phyloP scores from a whole-genome alignment of 345 rosid genomes.

The Euphorbia tirucalli region DNA sequence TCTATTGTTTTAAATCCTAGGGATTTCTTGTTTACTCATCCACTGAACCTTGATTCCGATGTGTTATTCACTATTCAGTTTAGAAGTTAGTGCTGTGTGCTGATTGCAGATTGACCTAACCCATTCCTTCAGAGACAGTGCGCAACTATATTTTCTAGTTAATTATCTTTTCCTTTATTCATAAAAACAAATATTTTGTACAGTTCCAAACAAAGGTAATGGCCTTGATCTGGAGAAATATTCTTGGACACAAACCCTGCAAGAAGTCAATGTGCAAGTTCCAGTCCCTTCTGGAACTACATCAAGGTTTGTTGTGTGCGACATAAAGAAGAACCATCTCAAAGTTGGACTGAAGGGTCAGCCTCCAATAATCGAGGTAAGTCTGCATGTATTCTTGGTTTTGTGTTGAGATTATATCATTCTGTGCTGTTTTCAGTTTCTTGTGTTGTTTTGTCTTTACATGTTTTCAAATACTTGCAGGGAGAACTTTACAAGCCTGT shows the following conservation, averaged over 20 bases:
- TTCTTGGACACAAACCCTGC: slow-evolving; percentile 86
- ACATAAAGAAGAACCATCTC: slow-evolving; percentile 79
- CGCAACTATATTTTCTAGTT: neutral
- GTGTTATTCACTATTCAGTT: neutral
- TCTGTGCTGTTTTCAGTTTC: neutral
- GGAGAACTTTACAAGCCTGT: slow-evolving; percentile 62
- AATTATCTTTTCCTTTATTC: neutral
- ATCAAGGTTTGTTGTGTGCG: slow-evolving; percentile 62
- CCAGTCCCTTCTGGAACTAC: slow-evolving; percentile 82
- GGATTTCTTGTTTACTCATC: neutral
- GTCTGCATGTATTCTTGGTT: slow-evolving; percentile 18
- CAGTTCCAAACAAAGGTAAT: slow-evolving; percentile 87
- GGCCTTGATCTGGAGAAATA: slow-evolving; percentile 86
- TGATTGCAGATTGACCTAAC: neutral
- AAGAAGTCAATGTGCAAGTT: slow-evolving; percentile 69
- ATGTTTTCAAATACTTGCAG: slow-evolving; percentile 36
- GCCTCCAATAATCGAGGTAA: slow-evolving; percentile 78
- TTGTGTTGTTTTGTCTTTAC: too few species aligned
- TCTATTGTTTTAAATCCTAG: neutral
- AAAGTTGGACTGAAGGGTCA: slow-evolving; percentile 87
- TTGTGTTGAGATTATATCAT: neutral
- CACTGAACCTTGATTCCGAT: neutral
- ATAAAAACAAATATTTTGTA: slow-evolving; percentile 1
- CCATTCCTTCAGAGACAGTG: neutral
- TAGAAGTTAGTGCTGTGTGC: too few species aligned